Percentiles rank a stretch among this genome's conserved stretches.
Conservation (phyloP, 2,329 filamentous ascomycete genomes). For the Huntiella abstrusa region DNA sequence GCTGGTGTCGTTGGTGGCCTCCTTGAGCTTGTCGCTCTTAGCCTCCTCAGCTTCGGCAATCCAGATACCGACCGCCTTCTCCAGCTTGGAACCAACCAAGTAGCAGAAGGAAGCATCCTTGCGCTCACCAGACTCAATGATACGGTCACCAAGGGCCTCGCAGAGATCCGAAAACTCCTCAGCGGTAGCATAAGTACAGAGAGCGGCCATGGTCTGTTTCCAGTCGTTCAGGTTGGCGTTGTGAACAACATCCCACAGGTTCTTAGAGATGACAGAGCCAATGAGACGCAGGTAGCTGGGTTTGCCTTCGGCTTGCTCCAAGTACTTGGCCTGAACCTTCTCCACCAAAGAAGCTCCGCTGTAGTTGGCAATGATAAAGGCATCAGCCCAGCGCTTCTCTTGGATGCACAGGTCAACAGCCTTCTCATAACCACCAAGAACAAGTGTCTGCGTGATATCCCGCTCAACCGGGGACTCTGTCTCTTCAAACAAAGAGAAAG, state of each 20-base stretch:
- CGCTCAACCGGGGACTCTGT: conserved; percentile 72
- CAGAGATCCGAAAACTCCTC: conserved; percentile 87
- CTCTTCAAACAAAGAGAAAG: conserved; percentile 75
- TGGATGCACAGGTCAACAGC: conserved; percentile 77
- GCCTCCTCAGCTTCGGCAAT: conserved; percentile 71
- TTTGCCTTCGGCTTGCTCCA: conserved; percentile 60
- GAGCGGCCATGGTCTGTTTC: conserved; percentile 91
- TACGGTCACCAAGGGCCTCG: conserved; percentile 79
- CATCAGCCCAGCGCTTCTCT: conserved; percentile 81
- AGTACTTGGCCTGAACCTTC: conserved; percentile 81
- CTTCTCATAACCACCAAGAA: conserved; percentile 78
- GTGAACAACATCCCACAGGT: conserved; percentile 94
- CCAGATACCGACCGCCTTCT: conserved; percentile 95
- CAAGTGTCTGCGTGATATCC: conserved; percentile 67
- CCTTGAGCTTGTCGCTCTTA: conserved; percentile 55
- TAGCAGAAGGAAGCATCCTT: conserved; percentile 96
- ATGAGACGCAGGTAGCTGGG: conserved; percentile 87
- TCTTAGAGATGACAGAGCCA: conserved; percentile 84
- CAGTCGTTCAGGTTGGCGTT: conserved; percentile 85
- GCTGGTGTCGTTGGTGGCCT: conserved; percentile 51
- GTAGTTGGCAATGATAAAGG: conserved; percentile 95
- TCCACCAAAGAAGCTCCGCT: conserved; percentile 85
- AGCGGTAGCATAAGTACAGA: conserved; percentile 89
- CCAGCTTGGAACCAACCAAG: conserved; percentile 82
- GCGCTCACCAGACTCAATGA: conserved; percentile 57